Evolutionary conservation across 495 filamentous ascomycete genomes (phyloP), one percentile per base, ranked within the genome.

Genomic region (Penicillium crystallinum): DNA sequence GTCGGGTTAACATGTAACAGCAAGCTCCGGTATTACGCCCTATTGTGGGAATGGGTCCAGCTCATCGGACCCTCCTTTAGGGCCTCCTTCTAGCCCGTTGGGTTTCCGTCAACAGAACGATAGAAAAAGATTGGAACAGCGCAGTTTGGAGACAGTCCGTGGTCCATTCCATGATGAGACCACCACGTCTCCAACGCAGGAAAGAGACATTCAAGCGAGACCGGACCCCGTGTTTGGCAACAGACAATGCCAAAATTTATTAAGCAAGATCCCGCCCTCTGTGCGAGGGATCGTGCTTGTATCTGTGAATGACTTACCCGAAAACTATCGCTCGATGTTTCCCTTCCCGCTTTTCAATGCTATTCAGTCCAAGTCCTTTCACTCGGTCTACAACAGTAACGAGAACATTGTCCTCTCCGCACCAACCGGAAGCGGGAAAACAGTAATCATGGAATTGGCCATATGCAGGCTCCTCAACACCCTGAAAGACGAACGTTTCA

Each of bases 381-480:
- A 79, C 0, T 57, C 80, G 1, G 79, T 89, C 1, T 97, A 90
- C 66, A 70, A 78, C 4, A 80, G 80, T 6, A 80, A 85, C 57
- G 83, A 95, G 64, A 98, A 97, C 54, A 69, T 97, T 8, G 90
- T 97, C 0, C 75, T 97, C 21, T 84, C 91, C 6, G 87, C 93
- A 14, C 93, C 93, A 0, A 98, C 93, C 0, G 92, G 92, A 10
- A 91, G 91, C 61, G 93, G 93, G 6, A 98, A 98, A 65, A 98
- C 93, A 7, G 88, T 81, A 1, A 78, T 97, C 18, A 79, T 97
- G 40, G 93, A 98, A 64, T 76, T 98, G 19, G 92, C 93, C 3
- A 92, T 98, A 44, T 97, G 91, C 70, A 83, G 82, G 54, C 72
- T 95, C 6, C 77, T 88, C 10, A 77, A 80, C 36, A 74, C 67